These are phyloP conservation scores for Eucalyptus curtisii DNA, from an alignment of 345 rosid species.

Conservation along the genomic window DNA sequence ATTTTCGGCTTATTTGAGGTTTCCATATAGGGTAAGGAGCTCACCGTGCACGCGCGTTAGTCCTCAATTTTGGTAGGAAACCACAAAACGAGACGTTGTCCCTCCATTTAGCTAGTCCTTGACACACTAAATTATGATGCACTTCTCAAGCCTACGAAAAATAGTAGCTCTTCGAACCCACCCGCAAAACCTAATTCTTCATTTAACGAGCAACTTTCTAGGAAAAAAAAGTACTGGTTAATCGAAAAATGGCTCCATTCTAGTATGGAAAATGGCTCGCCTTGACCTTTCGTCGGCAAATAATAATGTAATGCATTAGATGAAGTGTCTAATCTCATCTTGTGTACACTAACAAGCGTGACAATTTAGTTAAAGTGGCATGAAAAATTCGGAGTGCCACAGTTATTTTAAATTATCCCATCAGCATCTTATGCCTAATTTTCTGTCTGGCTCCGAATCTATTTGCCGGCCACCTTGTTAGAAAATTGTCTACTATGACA, in stretches of 20 bases:
- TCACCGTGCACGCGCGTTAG: not conserved
- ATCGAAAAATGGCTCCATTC: not conserved
- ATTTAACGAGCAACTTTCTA: not conserved
- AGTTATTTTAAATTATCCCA: not conserved
- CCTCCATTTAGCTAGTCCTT: not conserved
- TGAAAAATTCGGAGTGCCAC: fast-evolving
- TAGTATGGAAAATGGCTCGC: not conserved
- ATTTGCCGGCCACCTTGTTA: not conserved
- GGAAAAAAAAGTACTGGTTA: not conserved
- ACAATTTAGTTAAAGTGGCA: not conserved
- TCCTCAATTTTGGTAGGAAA: not conserved
- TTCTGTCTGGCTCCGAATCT: not conserved
- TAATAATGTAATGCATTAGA: not conserved
- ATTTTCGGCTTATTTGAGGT: not conserved
- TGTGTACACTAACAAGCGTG: not conserved
- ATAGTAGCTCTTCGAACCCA: not conserved
- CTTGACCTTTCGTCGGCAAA: not conserved
- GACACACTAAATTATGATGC: not conserved
- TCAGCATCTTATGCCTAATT: not conserved
- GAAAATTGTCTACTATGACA: not conserved
- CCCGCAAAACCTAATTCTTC: not conserved
- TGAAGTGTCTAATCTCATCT: not conserved
- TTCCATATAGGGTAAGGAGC: not conserved
- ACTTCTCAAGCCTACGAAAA: not conserved
- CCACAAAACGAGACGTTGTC: not conserved